phyloP scores from a whole-genome alignment of 345 rosid genomes.

The Lepidium aucheri region DNA sequence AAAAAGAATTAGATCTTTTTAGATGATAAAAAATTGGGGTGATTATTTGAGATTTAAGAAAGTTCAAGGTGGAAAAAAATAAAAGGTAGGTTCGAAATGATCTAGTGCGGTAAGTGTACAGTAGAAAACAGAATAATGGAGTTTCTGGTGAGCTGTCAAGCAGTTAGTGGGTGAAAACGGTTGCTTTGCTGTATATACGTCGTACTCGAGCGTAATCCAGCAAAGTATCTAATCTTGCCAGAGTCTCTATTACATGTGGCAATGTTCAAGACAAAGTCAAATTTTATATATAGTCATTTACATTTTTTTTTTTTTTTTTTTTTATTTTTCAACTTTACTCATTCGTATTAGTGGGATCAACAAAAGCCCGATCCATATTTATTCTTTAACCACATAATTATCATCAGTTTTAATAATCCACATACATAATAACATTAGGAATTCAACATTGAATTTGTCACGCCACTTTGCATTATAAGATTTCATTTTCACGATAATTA shows the following conservation, averaged over 20 bases:
- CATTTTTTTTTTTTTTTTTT: no score
- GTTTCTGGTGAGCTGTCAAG: conserved; percentile 24
- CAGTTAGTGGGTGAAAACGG: conserved; percentile 18
- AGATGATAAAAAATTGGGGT: neutral
- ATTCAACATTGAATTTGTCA: conserved; percentile 11
- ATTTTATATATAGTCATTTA: neutral
- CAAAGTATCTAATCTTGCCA: conserved; percentile 25
- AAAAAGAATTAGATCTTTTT: no score
- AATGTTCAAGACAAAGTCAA: conserved; percentile 5
- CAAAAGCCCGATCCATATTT: no score
- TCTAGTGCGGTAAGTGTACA: neutral
- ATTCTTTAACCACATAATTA: neutral
- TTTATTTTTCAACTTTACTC: no score
- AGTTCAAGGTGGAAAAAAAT: neutral
- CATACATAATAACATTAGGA: neutral
- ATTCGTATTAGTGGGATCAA: no score
- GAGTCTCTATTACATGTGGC: conserved; percentile 15
- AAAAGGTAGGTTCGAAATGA: neutral
- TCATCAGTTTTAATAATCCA: neutral
- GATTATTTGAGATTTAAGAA: neutral
- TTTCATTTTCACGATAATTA: neutral
- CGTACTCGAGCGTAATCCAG: conserved; percentile 23
- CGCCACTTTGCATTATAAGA: neutral
- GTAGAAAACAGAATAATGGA: neutral
- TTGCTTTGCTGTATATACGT: conserved; percentile 24